These are phyloP conservation scores for Helotiales sp. DNA, from an alignment of 2,329 filamentous ascomycete genomes.

Conservation along the genomic window DNA sequence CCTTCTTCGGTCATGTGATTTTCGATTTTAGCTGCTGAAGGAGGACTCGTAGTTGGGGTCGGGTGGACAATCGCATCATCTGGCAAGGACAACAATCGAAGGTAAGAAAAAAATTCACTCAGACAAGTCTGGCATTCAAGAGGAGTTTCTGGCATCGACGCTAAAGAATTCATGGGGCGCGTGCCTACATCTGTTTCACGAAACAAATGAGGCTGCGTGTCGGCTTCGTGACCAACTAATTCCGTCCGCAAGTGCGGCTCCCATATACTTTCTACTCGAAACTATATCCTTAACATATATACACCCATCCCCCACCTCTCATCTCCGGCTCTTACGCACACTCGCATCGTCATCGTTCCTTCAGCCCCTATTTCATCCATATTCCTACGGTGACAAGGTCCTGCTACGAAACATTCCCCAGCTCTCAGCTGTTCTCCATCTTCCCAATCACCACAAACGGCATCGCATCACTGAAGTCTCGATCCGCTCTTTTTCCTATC, in stretches of 20 bases:
- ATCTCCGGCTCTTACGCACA: neutral
- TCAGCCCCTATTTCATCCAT: neutral
- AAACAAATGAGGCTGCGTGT: neutral
- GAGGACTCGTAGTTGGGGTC: neutral
- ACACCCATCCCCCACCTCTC: neutral
- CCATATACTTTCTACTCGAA: neutral
- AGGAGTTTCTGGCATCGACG: neutral
- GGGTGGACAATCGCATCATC: neutral
- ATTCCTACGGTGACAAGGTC: neutral
- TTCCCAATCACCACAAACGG: neutral
- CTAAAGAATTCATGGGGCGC: neutral
- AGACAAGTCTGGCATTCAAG: too few relatives aligned
- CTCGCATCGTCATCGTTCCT: neutral
- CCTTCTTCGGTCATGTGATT: neutral
- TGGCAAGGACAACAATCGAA: neutral
- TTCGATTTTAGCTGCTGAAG: neutral
- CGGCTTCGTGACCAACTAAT: neutral
- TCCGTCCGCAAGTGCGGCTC: neutral
- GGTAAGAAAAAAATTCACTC: too few relatives aligned
- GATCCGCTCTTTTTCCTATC: conserved; percentile 10
- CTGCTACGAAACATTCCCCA: neutral
- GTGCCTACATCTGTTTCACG: neutral
- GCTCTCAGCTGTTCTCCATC: neutral
- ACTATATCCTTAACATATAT: neutral
- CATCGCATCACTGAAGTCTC: conserved; percentile 19